A percentile compares a stretch with the other conserved stretches of the same genome.
These are phyloP conservation scores for Pseudohalonectria lignicola DNA, from an alignment of 2,329 filamentous ascomycete species.

Conservation along the genomic window DNA sequence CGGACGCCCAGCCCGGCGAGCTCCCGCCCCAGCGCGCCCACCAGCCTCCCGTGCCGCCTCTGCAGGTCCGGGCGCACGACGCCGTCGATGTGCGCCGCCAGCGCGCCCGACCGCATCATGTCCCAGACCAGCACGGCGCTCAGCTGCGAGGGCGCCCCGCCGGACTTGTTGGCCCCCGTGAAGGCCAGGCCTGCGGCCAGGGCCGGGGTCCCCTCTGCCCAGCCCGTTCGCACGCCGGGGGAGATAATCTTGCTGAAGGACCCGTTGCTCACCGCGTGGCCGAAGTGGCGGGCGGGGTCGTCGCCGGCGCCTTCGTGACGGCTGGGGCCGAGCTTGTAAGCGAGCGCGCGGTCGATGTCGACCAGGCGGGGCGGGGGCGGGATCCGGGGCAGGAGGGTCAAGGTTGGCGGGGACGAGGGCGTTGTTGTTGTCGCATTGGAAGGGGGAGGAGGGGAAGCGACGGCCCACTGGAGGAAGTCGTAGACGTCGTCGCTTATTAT, in stretches of 20 bases:
- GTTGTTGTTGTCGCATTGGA: too few species aligned
- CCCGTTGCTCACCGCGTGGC: constrained; percentile 75
- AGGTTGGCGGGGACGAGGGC: not conserved
- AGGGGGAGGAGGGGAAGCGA: too few species aligned
- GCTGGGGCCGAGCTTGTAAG: constrained; percentile 29
- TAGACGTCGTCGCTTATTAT: constrained; percentile 88
- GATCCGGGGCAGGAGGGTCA: constrained; percentile 15
- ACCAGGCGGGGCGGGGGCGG: constrained; percentile 51
- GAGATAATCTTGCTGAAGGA: constrained; percentile 83
- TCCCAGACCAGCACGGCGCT: constrained; percentile 18
- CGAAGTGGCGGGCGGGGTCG: constrained; percentile 49
- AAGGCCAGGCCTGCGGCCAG: constrained; percentile 39
- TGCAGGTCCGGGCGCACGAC: constrained; percentile 33
- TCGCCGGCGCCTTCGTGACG: constrained; percentile 22
- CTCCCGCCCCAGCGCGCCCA: constrained; percentile 45
- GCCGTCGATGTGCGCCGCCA: constrained; percentile 31
- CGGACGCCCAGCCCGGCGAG: constrained; percentile 53
- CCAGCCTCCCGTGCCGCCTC: constrained; percentile 38
- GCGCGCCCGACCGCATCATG: constrained; percentile 31
- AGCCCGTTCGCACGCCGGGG: constrained; percentile 77
- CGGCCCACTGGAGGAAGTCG: constrained; percentile 76
- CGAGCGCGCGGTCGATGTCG: constrained; percentile 61
- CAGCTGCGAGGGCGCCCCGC: constrained; percentile 43
- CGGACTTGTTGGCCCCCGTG: constrained; percentile 42
- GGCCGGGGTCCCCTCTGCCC: constrained; percentile 61